Conservation (phyloP, 257 asterid genomes). For the Fraxinus americana region DNA sequence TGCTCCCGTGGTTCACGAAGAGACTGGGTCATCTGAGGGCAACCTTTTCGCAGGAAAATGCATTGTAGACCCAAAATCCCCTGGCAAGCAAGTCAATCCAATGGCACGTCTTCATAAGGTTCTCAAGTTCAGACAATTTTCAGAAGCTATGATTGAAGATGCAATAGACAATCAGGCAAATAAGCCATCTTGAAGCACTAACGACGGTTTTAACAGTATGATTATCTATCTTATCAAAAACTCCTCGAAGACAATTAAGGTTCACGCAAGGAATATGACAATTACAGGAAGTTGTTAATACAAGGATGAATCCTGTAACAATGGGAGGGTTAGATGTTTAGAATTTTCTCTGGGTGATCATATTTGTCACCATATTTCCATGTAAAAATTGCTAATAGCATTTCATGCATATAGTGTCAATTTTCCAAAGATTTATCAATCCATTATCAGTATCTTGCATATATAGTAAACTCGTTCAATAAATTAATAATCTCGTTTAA, state of each 20-base stretch:
- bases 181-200: constrained; percentile 21
- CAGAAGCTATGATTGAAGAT: constrained; percentile 35
- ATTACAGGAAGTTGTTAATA: background rate
- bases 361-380: background rate
- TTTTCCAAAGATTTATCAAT: no score
- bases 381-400: background rate
- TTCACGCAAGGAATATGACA: background rate
- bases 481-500: no score
- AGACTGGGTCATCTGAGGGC: constrained; percentile 61
- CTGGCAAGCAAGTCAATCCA: constrained; percentile 57
- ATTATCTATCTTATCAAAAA: background rate
- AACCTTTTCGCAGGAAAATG: constrained; percentile 48
- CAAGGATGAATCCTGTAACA: background rate
- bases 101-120: constrained; percentile 58
- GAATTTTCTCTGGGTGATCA: background rate
- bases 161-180: constrained; percentile 25
- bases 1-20: constrained; percentile 43
- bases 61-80: constrained; percentile 42
- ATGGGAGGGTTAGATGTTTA: background rate
- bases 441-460: no score
- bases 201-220: background rate
- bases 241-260: background rate
- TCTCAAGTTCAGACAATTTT: constrained; percentile 59
- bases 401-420: no score
- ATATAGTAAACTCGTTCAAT: no score